Percentiles rank a stretch among this genome's conserved stretches.
Conservation (phyloP, 495 filamentous ascomycete species). For the Penicillium paxilli region DNA sequence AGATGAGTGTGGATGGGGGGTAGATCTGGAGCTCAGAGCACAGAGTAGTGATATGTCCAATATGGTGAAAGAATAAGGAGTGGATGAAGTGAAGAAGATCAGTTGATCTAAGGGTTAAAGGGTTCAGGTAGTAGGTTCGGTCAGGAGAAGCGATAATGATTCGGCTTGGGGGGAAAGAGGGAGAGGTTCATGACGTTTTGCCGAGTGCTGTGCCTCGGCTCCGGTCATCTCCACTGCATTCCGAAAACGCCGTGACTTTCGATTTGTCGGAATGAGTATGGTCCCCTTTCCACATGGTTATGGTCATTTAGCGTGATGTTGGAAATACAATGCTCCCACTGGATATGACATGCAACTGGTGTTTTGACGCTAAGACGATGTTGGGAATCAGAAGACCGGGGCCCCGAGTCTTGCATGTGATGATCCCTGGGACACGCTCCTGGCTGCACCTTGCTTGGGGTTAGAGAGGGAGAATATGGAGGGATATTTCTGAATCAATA, state of each 20-base stretch:
- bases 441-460: constrained; percentile 3
- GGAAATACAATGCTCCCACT: not conserved
- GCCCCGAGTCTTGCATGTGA: constrained; percentile 7
- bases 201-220: constrained; percentile 46
- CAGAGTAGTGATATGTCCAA: not conserved
- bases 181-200: constrained; percentile 49
- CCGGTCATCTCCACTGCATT: constrained; percentile 18
- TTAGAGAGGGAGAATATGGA: too few relatives aligned
- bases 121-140: constrained; percentile 5
- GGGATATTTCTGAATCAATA: too few relatives aligned
- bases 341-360: not conserved
- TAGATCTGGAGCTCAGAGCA: not conserved
- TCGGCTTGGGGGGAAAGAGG: constrained; percentile 29
- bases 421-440: not conserved
- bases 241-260: constrained; percentile 6
- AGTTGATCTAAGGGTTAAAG: too few relatives aligned
- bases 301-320: not conserved
- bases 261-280: not conserved
- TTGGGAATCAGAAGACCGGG: not conserved
- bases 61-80: constrained; percentile 8
- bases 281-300: not conserved
- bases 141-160: constrained; percentile 32
- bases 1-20: not conserved
- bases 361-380: not conserved
- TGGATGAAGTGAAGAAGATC: constrained; percentile 11